phyloP scores from a whole-genome alignment of 805 yeast species.

The Saturnispora mendoncae region DNA sequence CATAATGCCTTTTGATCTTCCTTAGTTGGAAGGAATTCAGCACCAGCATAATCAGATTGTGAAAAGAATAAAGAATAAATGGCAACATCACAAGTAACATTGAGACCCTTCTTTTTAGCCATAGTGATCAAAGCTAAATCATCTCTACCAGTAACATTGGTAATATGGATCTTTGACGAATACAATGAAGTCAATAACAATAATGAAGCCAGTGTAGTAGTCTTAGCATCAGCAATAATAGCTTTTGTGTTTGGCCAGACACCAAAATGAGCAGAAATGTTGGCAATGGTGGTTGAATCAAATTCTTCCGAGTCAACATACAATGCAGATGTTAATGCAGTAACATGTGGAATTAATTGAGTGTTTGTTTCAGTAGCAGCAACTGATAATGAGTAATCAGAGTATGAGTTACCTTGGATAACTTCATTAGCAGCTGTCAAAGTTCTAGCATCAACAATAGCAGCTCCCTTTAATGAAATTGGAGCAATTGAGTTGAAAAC shows the following conservation, averaged over 20 bases:
- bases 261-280: constrained; percentile 69
- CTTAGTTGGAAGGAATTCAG: constrained; percentile 65
- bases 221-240: constrained; percentile 83
- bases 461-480: constrained; percentile 50
- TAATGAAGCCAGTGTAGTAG: constrained; percentile 88
- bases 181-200: constrained; percentile 82
- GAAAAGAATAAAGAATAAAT: constrained; percentile 71
- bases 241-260: constrained; percentile 81
- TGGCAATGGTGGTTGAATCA: constrained; percentile 60
- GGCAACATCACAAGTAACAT: constrained; percentile 85
- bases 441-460: constrained; percentile 56
- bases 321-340: constrained; percentile 65
- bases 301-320: constrained; percentile 74
- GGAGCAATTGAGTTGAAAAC: constrained; percentile 79
- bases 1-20: constrained; percentile 79
- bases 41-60: constrained; percentile 62
- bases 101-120: constrained; percentile 74
- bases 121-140: constrained; percentile 77
- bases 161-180: constrained; percentile 76
- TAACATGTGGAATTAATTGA: constrained; percentile 49
- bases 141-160: constrained; percentile 71
- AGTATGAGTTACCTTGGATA: constrained; percentile 51
- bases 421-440: constrained; percentile 54
- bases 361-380: constrained; percentile 74
- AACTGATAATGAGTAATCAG: constrained; percentile 75